Percentiles rank a stretch among this genome's conserved stretches.
Conservation (phyloP, 164 flowering plant species). For the Macadamia tetraphylla region DNA sequence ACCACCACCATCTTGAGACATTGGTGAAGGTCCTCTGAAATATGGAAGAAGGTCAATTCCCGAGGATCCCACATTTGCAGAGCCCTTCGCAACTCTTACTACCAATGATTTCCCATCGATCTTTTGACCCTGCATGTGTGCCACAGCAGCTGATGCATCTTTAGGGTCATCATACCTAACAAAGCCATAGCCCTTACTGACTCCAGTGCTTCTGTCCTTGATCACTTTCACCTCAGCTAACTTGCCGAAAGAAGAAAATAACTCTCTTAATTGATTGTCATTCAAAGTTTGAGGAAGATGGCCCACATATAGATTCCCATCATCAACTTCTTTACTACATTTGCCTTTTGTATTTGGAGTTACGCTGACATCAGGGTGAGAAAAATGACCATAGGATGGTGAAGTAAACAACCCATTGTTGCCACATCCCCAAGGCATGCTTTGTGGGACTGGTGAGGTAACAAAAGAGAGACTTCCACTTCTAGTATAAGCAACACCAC, state of each 20-base stretch:
- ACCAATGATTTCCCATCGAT: slow-evolving; percentile 33
- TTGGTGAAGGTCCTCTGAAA: slow-evolving; percentile 10
- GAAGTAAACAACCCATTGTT: slow-evolving; percentile 1
- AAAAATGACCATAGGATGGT: slow-evolving; percentile 7
- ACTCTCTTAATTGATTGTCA: slow-evolving; percentile 18
- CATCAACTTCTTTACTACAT: slow-evolving; percentile 14
- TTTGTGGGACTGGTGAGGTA: slow-evolving; percentile 1
- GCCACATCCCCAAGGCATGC: not conserved
- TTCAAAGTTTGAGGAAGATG: slow-evolving; percentile 32
- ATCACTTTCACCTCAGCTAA: slow-evolving; percentile 27
- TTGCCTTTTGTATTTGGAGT: slow-evolving; percentile 16
- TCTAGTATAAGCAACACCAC: slow-evolving; percentile 3
- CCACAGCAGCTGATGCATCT: slow-evolving; percentile 29
- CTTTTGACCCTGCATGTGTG: slow-evolving; percentile 28
- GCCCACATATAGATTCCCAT: slow-evolving; percentile 29
- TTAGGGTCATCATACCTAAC: slow-evolving; percentile 27
- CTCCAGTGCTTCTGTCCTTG: slow-evolving; percentile 31
- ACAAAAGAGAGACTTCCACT: slow-evolving; percentile 3
- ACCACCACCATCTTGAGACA: slow-evolving; percentile 7
- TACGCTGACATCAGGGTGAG: slow-evolving; percentile 11
- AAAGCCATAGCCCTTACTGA: slow-evolving; percentile 44
- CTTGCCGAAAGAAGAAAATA: slow-evolving; percentile 42
- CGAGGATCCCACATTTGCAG: slow-evolving; percentile 3
- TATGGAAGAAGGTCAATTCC: slow-evolving; percentile 1
- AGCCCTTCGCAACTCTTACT: slow-evolving; percentile 30